A percentile compares a stretch with the other conserved stretches of the same genome.
Evolutionary conservation across 148 eudicot genomes (phyloP).

Genomic region (Nepenthes mirabilis): DNA sequence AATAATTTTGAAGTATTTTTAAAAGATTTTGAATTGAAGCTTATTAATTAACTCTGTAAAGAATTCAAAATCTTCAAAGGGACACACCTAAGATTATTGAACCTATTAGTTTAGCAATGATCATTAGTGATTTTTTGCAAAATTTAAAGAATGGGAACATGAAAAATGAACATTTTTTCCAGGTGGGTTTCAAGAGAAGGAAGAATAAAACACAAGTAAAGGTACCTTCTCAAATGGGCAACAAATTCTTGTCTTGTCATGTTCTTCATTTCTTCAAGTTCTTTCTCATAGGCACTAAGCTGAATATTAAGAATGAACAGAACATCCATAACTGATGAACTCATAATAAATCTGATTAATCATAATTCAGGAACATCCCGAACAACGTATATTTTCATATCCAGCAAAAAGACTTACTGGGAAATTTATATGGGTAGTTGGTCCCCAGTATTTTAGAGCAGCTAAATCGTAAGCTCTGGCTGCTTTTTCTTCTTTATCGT

Average conservation of each 20-base stretch:
- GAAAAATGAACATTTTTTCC: no score
- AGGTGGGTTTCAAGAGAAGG: background rate
- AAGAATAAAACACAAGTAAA: background rate
- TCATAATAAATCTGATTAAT: background rate
- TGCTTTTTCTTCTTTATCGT: slow-evolving; percentile 82
- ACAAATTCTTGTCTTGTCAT: slow-evolving; percentile 83
- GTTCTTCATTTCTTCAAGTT: slow-evolving; percentile 68
- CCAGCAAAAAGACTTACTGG: slow-evolving; percentile 26
- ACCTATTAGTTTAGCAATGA: no score
- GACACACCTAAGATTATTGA: no score
- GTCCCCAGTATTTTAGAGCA: slow-evolving; percentile 80
- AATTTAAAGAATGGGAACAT: no score
- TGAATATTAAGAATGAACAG: slow-evolving; percentile 5
- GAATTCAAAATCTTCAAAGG: no score
- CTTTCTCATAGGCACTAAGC: slow-evolving; percentile 57
- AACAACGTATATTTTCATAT: background rate
- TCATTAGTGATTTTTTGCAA: no score
- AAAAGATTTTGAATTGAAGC: no score
- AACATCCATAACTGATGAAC: no score
- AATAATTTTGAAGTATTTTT: no score
- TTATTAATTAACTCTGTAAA: no score
- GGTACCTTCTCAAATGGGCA: slow-evolving; percentile 69
- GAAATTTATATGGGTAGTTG: slow-evolving; percentile 64
- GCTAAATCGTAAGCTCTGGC: slow-evolving; percentile 82
- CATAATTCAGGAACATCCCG: background rate